Conservation (phyloP, 306 rosid genomes). For the Vigna hirtella region DNA sequence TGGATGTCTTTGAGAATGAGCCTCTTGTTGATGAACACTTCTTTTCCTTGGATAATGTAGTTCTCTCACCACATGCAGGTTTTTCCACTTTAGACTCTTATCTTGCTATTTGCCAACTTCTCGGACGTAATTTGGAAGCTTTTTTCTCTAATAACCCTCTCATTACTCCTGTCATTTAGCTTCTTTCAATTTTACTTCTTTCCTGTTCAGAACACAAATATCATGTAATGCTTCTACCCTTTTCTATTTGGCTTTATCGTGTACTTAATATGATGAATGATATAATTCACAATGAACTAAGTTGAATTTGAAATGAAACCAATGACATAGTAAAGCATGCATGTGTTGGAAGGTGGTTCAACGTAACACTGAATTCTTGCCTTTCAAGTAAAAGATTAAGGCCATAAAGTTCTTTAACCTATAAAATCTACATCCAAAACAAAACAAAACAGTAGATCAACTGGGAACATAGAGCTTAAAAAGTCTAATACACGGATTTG, state of each 20-base stretch:
- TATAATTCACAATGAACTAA: too few relatives aligned
- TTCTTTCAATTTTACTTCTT: too few relatives aligned
- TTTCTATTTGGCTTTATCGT: too few relatives aligned
- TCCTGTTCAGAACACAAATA: too few relatives aligned
- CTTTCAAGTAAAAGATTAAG: conserved; percentile 22
- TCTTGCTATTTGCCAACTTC: not conserved
- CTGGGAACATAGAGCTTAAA: conserved; percentile 73
- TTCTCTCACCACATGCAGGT: conserved; percentile 57
- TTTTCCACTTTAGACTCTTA: conserved; percentile 38
- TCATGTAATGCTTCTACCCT: too few relatives aligned
- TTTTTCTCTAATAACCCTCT: conserved; percentile 60
- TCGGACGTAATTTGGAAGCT: conserved; percentile 55
- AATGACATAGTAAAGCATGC: too few relatives aligned
- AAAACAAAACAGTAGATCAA: conserved; percentile 35
- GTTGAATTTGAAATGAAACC: too few relatives aligned
- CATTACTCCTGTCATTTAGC: conserved; percentile 26
- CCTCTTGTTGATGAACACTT: conserved; percentile 55
- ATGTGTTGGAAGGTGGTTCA: not conserved
- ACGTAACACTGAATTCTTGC: conserved; percentile 18
- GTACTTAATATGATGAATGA: too few relatives aligned
- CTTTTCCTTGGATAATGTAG: conserved; percentile 55
- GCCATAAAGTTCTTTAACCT: conserved; percentile 49
- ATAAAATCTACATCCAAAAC: conserved; percentile 40
- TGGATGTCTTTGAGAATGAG: conserved; percentile 73
- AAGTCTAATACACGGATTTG: conserved; percentile 83